A percentile compares a stretch with the other conserved stretches of the same genome.
phyloP scores from a whole-genome alignment of 1,284 basidiomycete species.

The Earliella scabrosa region DNA sequence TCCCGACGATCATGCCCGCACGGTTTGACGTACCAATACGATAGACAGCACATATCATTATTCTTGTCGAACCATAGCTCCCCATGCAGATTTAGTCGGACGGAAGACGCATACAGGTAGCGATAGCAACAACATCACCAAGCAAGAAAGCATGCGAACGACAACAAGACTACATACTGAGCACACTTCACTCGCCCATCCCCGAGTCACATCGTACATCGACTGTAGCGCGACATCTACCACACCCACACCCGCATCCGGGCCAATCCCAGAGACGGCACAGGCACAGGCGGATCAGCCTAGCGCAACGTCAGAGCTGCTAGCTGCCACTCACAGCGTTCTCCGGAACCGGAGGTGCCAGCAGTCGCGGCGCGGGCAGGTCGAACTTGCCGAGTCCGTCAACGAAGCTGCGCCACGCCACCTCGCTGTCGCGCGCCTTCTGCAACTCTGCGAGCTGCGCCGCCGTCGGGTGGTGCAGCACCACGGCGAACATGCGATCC shows the following conservation, averaged over 20 bases:
- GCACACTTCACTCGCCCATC: neutral
- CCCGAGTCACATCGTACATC: slow-evolving; percentile 1
- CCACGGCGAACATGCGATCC: slow-evolving; percentile 16
- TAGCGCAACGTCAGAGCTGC: slow-evolving; percentile 1
- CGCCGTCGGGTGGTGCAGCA: slow-evolving; percentile 21
- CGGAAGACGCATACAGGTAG: no score
- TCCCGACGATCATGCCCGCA: no score
- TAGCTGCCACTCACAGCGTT: slow-evolving; percentile 14
- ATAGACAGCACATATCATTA: no score
- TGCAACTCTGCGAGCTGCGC: slow-evolving; percentile 15
- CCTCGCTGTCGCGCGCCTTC: slow-evolving; percentile 2
- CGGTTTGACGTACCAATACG: no score
- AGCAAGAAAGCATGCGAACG: neutral
- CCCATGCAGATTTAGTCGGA: no score
- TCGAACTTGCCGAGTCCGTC: slow-evolving; percentile 12
- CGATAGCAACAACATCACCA: no score
- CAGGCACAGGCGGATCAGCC: neutral
- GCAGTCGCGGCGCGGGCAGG: slow-evolving; percentile 4
- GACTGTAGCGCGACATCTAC: no score
- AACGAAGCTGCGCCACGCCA: slow-evolving; percentile 6
- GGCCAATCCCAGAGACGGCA: no score
- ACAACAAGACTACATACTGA: neutral
- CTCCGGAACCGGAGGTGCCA: neutral
- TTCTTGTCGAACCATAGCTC: no score
- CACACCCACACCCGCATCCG: neutral